These are phyloP conservation scores for Penicillium sp. DNA, from an alignment of 2,329 filamentous ascomycete genomes.

Conservation along the genomic window DNA sequence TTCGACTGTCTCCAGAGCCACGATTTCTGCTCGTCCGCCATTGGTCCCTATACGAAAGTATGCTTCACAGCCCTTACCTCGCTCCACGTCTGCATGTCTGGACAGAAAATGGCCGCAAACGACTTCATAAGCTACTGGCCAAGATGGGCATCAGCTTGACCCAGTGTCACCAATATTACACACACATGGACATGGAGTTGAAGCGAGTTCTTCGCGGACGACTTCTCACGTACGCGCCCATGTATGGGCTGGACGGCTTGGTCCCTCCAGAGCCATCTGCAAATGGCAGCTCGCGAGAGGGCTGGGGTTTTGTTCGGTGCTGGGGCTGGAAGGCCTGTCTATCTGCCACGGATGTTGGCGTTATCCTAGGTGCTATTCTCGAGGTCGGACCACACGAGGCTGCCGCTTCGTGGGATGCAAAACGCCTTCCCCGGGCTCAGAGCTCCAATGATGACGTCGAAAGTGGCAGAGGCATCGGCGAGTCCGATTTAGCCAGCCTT, in stretches of 20 bases:
- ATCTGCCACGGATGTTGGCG: constrained; percentile 88
- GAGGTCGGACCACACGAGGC: constrained; percentile 63
- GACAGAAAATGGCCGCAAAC: constrained; percentile 81
- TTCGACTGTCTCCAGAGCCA: constrained; percentile 87
- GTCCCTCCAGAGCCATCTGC: constrained; percentile 73
- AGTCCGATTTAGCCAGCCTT: constrained; percentile 30
- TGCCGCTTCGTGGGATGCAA: constrained; percentile 30
- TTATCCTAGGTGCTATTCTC: constrained; percentile 82
- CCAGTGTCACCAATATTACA: constrained; percentile 92
- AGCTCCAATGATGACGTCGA: constrained; percentile 17
- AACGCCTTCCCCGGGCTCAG: constrained; percentile 22
- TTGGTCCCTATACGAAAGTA: constrained; percentile 97
- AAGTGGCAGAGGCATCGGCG: constrained; percentile 15
- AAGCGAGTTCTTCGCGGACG: constrained; percentile 82
- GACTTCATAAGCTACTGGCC: constrained; percentile 86
- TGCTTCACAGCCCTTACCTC: constrained; percentile 94
- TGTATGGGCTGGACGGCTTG: constrained; percentile 90
- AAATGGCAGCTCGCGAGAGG: constrained; percentile 69
- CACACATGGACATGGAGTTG: constrained; percentile 96
- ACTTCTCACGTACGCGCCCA: constrained; percentile 80
- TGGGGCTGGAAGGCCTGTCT: constrained; percentile 97
- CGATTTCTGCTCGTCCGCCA: constrained; percentile 88
- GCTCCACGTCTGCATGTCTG: constrained; percentile 89
- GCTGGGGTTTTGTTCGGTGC: constrained; percentile 93
- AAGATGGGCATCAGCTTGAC: constrained; percentile 96